These are phyloP conservation scores for Gigaspora rosea DNA, from an alignment of 192 early-diverging fungal species.

Conservation along the genomic window DNA sequence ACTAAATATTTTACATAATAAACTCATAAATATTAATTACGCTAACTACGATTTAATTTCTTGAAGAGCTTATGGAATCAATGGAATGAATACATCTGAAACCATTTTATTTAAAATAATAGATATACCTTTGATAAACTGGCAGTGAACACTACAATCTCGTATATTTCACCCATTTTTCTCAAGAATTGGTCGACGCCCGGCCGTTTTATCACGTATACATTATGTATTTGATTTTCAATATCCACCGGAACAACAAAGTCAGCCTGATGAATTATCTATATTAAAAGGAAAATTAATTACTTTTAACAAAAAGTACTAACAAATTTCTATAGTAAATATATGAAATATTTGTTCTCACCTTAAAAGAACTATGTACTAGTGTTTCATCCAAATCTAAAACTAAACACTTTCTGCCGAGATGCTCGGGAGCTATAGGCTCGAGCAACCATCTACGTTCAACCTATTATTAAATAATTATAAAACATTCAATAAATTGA, in stretches of 20 bases:
- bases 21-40: background rate
- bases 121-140: slow-evolving; percentile 77
- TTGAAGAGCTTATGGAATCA: too few species aligned
- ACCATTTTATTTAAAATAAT: background rate
- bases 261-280: slow-evolving; percentile 72
- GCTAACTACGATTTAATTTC: too few species aligned
- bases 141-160: slow-evolving; percentile 95
- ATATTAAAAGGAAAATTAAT: background rate
- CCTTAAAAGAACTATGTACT: slow-evolving; percentile 95
- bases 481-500: too few species aligned
- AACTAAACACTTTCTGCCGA: slow-evolving; percentile 88
- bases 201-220: slow-evolving; percentile 95
- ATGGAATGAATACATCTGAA: background rate
- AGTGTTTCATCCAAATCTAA: slow-evolving; percentile 97
- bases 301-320: background rate
- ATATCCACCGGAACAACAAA: slow-evolving; percentile 93
- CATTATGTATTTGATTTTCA: slow-evolving; percentile 87
- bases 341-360: slow-evolving; percentile 18
- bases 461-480: slow-evolving; percentile 30
- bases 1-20: slow-evolving; percentile 54
- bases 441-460: slow-evolving; percentile 58
- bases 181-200: slow-evolving; percentile 93
- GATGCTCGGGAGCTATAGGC: slow-evolving; percentile 67
- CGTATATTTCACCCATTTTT: slow-evolving; percentile 83
- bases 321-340: background rate